Percentiles rank a stretch among this genome's conserved stretches.
phyloP scores from a whole-genome alignment of 371 early-diverging fungal genomes.

The Rhizopus delemar region DNA sequence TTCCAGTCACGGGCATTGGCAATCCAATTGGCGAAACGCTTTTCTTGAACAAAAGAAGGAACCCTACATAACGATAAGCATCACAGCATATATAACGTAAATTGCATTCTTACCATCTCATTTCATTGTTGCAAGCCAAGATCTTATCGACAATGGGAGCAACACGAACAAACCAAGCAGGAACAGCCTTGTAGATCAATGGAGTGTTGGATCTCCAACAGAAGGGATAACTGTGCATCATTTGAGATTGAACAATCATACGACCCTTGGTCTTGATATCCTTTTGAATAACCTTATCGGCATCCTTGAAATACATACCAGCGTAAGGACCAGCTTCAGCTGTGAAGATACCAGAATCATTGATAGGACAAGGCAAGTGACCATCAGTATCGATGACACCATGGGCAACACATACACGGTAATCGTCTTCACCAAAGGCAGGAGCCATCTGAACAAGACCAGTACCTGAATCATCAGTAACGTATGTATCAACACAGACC shows the following conservation, averaged over 20 bases:
- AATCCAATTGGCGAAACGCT: slow-evolving; percentile 99
- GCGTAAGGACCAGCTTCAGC: slow-evolving; percentile 81
- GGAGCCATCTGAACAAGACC: slow-evolving; percentile 99
- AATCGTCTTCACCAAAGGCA: slow-evolving; percentile 99
- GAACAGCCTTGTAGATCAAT: slow-evolving; percentile 97
- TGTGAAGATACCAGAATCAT: slow-evolving; percentile 93
- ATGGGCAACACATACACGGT: slow-evolving; percentile 89
- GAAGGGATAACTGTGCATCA: slow-evolving; percentile 93
- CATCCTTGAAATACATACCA: slow-evolving; percentile 96
- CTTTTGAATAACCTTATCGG: slow-evolving; percentile 97
- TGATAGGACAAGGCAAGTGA: slow-evolving; percentile 93
- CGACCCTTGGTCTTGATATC: slow-evolving; percentile 82
- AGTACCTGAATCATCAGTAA: slow-evolving; percentile 97
- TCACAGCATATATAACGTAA: background rate
- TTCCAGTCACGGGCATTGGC: slow-evolving; percentile 99
- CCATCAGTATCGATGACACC: slow-evolving; percentile 87
- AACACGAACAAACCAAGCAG: slow-evolving; percentile 99
- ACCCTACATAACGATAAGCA: slow-evolving; percentile 50
- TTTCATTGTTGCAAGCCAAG: slow-evolving; percentile 86
- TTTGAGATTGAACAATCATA: slow-evolving; percentile 86
- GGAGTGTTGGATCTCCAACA: slow-evolving; percentile 99
- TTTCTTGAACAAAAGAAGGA: slow-evolving; percentile 97
- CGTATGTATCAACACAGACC: slow-evolving; percentile 91
- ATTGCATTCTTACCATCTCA: slow-evolving; percentile 34
- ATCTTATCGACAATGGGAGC: slow-evolving; percentile 84